A percentile compares a stretch with the other conserved stretches of the same genome.
These are phyloP conservation scores for Cercospora sp. DNA, from an alignment of 2,329 filamentous ascomycete genomes.

Conservation along the genomic window DNA sequence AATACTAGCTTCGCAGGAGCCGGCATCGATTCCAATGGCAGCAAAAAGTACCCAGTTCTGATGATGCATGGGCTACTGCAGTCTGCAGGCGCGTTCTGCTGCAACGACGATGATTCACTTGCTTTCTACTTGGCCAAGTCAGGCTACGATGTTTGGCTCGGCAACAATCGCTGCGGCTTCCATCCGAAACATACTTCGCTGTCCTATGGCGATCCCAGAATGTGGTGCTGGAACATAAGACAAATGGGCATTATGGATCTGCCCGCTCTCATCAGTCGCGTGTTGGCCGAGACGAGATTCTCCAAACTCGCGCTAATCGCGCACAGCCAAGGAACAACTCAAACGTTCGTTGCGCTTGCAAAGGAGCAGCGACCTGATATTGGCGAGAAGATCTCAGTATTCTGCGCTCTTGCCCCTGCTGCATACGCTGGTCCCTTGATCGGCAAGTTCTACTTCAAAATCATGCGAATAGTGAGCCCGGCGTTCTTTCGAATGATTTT, in stretches of 20 bases:
- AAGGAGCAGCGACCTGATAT: conserved; percentile 87
- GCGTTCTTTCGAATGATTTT: conserved; percentile 77
- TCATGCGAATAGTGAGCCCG: conserved; percentile 80
- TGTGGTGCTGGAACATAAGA: conserved; percentile 96
- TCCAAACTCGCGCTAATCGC: conserved; percentile 78
- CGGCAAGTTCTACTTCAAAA: conserved; percentile 84
- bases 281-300: conserved; percentile 80
- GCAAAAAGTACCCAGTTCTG: conserved; percentile 74
- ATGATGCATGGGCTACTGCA: conserved; percentile 88
- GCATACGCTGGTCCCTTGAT: conserved; percentile 87
- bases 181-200: conserved; percentile 72
- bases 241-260: conserved; percentile 92
- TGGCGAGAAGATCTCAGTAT: conserved; percentile 78
- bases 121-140: conserved; percentile 91
- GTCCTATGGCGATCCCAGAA: conserved; percentile 73
- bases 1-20: conserved; percentile 36
- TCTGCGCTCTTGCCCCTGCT: conserved; percentile 87
- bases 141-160: conserved; percentile 93
- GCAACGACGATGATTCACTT: conserved; percentile 83
- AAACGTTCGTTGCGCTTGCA: conserved; percentile 82
- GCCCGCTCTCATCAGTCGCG: conserved; percentile 74
- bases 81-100: conserved; percentile 83
- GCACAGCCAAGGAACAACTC: conserved; percentile 88
- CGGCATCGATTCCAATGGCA: conserved; percentile 37
- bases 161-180: conserved; percentile 89